Evolutionary conservation across 306 rosid species (phyloP).

Genomic region (Vigna unguiculata): DNA sequence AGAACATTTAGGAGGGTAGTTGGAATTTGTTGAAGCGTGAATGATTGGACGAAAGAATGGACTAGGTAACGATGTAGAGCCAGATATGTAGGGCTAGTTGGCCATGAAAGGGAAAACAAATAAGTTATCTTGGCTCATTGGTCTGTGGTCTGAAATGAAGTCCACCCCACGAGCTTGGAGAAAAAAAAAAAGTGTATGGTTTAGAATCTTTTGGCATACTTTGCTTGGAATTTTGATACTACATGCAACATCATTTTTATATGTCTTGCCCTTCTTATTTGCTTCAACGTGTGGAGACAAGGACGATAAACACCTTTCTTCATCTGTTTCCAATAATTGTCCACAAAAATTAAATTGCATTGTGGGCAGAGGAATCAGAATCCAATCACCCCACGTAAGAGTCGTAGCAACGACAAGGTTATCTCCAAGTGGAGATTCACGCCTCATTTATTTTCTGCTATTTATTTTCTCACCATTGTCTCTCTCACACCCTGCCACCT

Average conservation of each 20-base stretch:
- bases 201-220: constrained; percentile 1
- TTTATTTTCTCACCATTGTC: neutral
- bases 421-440: constrained; percentile 24
- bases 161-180: neutral
- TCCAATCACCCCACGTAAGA: neutral
- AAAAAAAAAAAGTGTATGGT: constrained; percentile 6
- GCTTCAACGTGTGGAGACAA: too few relatives aligned
- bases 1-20: neutral
- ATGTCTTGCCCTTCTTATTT: too few relatives aligned
- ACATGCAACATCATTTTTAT: too few relatives aligned
- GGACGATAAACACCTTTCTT: neutral
- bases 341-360: neutral
- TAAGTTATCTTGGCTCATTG: neutral
- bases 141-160: neutral
- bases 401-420: neutral
- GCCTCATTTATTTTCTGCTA: constrained; percentile 7
- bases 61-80: neutral
- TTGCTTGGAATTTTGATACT: neutral
- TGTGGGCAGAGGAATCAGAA: neutral
- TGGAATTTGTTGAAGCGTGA: constrained; percentile 3
- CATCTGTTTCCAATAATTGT: constrained; percentile 2
- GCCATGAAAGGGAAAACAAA: constrained; percentile 20
- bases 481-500: constrained; percentile 6
- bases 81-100: neutral
- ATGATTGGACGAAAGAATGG: constrained; percentile 10